Percentiles rank a stretch among this genome's conserved stretches.
phyloP scores from a whole-genome alignment of 495 filamentous ascomycete species.

The Neurospora sublineolata region DNA sequence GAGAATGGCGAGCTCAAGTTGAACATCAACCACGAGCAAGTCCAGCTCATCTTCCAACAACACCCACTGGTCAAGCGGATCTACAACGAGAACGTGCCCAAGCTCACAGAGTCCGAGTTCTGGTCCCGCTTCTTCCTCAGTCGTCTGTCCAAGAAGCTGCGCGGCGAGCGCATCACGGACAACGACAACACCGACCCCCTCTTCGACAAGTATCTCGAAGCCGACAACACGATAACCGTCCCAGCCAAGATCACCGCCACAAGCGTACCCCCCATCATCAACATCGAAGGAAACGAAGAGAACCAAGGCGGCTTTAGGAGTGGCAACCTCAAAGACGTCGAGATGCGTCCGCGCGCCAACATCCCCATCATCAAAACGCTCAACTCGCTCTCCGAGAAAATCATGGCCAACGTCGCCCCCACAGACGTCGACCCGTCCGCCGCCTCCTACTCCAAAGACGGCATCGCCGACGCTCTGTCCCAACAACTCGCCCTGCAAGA shows the following conservation, averaged over 20 bases:
- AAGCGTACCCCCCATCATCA: conserved; percentile 76
- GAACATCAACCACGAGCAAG: conserved; percentile 83
- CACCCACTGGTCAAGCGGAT: conserved; percentile 83
- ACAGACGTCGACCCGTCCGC: conserved; percentile 47
- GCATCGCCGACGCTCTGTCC: conserved; percentile 65
- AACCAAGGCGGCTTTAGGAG: conserved; percentile 55
- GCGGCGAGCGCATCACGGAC: conserved; percentile 72
- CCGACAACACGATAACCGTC: conserved; percentile 46
- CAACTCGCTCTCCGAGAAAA: conserved; percentile 79
- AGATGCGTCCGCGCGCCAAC: conserved; percentile 61
- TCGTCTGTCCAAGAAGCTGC: conserved; percentile 78
- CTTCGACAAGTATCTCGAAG: conserved; percentile 73
- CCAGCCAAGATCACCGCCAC: conserved; percentile 39
- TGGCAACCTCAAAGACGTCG: conserved; percentile 75
- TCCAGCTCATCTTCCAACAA: conserved; percentile 82
- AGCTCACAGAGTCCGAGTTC: conserved; percentile 66
- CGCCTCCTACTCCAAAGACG: conserved; percentile 36
- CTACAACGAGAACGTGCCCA: conserved; percentile 88
- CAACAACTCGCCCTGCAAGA: conserved; percentile 69
- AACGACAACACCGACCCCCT: conserved; percentile 59
- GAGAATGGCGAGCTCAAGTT: conserved; percentile 69
- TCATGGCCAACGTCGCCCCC: conserved; percentile 74
- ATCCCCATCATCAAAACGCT: conserved; percentile 64
- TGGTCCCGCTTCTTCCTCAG: conserved; percentile 90
- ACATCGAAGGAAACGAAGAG: conserved; percentile 87